Evolutionary conservation across 1,284 basidiomycete species (phyloP), one percentile per base, ranked within the genome.

Genomic region (Puccinia triticina): DNA sequence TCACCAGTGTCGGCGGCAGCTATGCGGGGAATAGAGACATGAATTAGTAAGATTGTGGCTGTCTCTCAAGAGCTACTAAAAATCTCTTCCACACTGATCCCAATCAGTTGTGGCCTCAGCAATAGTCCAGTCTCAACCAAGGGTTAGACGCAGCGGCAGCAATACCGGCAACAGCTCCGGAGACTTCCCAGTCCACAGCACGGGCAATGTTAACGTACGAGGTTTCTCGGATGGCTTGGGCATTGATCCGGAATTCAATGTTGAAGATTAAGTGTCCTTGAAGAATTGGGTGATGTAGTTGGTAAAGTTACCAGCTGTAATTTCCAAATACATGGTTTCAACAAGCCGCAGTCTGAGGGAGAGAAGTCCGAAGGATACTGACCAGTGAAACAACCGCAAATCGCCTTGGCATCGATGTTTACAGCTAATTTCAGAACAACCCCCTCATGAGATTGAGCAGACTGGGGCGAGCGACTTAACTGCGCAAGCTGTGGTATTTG

Each of bases 231-330:
- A 99, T 99, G 85, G 97, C 97, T 90, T 99, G 97, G 91, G 98
- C 96, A 90, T 99, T 97, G 84, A 98, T 94, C 85, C 97, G 94
- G 85, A 97, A 96, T 90, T 99, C 96, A 88, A 96, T 98, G 85
- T 98, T 96, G 86, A 99, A 89, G 88, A 99, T 96, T 97, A 94
- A 86, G 96, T 97, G 90, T 99, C 96, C 91, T 98, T 99, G 94
- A 98, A 99, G 83, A 95, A 98, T 86, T 94, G 94, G 86, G 96
- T 98, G 91, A 98, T 97, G 91, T 98, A 98, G 91, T 99, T 99
- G 88, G 96, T 99, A 91, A 88, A 88, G 86, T 92, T 93, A 91
- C 97, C 97, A 86, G 96, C 77, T 79, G 59, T n/a, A n/a, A n/a
- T n/a, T n/a, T n/a, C n/a, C n/a, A n/a, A n/a, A n/a, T n/a, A n/a